Evolutionary conservation across 495 filamentous ascomycete species (phyloP).

Genomic region (Penicillium macrosclerotiorum): DNA sequence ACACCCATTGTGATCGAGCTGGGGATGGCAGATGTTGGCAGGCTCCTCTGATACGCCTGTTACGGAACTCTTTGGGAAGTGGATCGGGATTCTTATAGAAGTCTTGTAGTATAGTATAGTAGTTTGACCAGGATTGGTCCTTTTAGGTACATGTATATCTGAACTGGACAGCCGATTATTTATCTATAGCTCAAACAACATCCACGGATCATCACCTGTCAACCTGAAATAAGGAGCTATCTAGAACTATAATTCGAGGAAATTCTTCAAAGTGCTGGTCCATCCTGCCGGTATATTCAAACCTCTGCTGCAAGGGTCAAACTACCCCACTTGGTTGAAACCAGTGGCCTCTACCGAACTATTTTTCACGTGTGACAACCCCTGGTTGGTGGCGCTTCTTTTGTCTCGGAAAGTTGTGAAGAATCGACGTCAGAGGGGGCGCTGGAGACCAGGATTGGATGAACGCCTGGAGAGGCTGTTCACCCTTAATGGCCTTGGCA

Average conservation of each 20-base stretch:
- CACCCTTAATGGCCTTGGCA: not conserved
- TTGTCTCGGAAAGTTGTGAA: not conserved
- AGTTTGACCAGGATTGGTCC: too few relatives aligned
- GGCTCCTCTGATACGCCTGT: too few relatives aligned
- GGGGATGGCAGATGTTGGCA: not conserved
- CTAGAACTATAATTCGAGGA: slow-evolving; percentile 15
- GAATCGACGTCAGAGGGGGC: not conserved
- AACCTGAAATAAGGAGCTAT: slow-evolving; percentile 5
- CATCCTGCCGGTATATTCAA: slow-evolving; percentile 1
- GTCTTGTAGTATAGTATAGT: too few relatives aligned
- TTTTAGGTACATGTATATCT: too few relatives aligned
- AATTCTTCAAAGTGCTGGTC: slow-evolving; percentile 2
- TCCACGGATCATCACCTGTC: not conserved
- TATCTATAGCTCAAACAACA: too few relatives aligned
- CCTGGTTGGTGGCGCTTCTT: not conserved
- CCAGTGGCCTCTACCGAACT: not conserved
- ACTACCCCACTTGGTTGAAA: not conserved
- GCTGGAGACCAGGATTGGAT: not conserved
- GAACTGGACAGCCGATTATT: too few relatives aligned
- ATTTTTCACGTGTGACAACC: not conserved
- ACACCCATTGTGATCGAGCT: slow-evolving; percentile 1
- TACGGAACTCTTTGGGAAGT: too few relatives aligned
- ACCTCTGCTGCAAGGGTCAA: too few relatives aligned
- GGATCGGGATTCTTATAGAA: too few relatives aligned
- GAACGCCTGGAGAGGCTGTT: not conserved